These are phyloP conservation scores for Trichothecium sympodiale DNA, from an alignment of 2,329 filamentous ascomycete species.

Conservation along the genomic window DNA sequence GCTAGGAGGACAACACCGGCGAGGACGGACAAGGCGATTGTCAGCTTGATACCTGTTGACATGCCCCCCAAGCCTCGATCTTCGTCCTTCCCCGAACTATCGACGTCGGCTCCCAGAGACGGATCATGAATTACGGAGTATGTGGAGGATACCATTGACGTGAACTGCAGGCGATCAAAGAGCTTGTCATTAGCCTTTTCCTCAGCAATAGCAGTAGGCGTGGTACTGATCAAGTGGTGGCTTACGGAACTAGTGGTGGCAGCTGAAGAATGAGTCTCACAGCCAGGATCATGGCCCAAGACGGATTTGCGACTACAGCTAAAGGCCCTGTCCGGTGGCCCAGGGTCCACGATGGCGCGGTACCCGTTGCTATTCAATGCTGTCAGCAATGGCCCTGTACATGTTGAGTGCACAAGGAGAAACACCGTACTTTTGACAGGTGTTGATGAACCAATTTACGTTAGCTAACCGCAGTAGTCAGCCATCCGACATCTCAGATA, in stretches of 20 bases:
- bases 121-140: background rate
- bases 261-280: slow-evolving; percentile 2
- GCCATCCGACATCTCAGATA: background rate
- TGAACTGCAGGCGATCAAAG: background rate
- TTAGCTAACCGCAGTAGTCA: slow-evolving; percentile 25
- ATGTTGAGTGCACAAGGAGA: no score
- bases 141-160: background rate
- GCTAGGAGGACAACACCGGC: slow-evolving; percentile 26
- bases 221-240: background rate
- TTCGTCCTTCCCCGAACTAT: background rate
- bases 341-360: slow-evolving; percentile 13
- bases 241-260: no score
- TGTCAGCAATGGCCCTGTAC: no score
- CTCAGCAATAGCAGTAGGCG: background rate
- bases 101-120: background rate
- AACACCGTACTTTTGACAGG: slow-evolving; percentile 34
- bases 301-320: slow-evolving; percentile 10
- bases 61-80: slow-evolving; percentile 11
- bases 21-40: slow-evolving; percentile 30
- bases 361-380: slow-evolving; percentile 12
- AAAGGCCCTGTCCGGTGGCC: slow-evolving; percentile 13
- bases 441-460: slow-evolving; percentile 38
- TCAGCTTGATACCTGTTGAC: slow-evolving; percentile 28
- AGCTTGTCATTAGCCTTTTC: background rate
- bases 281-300: slow-evolving; percentile 6